Evolutionary conservation across 345 rosid genomes (phyloP).

Genomic region (Gossypium thurberi): DNA sequence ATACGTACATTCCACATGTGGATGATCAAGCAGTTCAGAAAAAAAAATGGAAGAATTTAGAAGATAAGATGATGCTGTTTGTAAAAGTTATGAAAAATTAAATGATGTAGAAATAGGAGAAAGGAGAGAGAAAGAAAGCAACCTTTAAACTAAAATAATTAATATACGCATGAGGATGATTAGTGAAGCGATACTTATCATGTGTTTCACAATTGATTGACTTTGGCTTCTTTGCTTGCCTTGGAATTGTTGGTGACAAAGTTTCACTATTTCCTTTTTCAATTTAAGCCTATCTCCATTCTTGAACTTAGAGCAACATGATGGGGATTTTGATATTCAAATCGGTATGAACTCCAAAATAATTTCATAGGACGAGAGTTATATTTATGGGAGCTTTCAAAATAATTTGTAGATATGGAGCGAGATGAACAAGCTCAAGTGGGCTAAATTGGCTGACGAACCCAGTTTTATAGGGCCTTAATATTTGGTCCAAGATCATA

Average conservation of each 20-base stretch:
- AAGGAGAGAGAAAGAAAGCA: neutral
- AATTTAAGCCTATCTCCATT: neutral
- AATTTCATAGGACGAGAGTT: too few relatives aligned
- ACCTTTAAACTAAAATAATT: conserved; percentile 10
- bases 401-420: neutral
- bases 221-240: neutral
- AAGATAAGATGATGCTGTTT: neutral
- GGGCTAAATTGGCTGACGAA: neutral
- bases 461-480: neutral
- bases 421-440: neutral
- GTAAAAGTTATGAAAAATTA: neutral
- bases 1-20: neutral
- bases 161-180: neutral
- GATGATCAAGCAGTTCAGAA: neutral
- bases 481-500: neutral
- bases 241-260: neutral
- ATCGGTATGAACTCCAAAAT: neutral
- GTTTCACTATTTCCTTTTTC: neutral
- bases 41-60: neutral
- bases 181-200: neutral
- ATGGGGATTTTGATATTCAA: neutral
- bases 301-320: neutral
- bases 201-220: neutral
- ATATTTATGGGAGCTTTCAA: neutral
- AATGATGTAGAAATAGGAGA: neutral